Base-by-base conservation (phyloP, 2,329 filamentous ascomycete genomes). In the Aciculosporium take region DNA sequence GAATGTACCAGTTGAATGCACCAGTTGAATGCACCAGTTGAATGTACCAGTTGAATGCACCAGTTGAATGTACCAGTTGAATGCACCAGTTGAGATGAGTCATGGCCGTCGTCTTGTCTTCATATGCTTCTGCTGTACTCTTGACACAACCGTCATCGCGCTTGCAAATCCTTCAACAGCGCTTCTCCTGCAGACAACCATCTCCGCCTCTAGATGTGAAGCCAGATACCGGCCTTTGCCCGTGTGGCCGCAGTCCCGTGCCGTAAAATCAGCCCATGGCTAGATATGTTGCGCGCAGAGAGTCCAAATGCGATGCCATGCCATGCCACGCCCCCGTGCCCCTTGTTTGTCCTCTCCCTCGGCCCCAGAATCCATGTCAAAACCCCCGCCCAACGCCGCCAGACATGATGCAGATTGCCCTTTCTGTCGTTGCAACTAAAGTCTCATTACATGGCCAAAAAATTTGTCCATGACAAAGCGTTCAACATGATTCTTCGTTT, bases 381-480 rank as follows among this genome's bases (percentile, higher is more conserved):
- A 46, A 45, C 48, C 53, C 48, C 53, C 54, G 44, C 52, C 49
- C 51, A 62, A 62, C 60, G 61, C 59, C 60, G 56, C 58, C 53
- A 58, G 55, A 57, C 54, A 54, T 62, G 54, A 55, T 63, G 58
- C 56, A 65, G 45, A 53, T 42, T 33, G 25, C 23, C 23, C 15
- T 21, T 31, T 36, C 32, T 41, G 24, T 37, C 5, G 12, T 18
- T 25, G 29, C 29, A 38, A 25, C 17, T 28, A 38, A 43, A 29
- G 34, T 25, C 30, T 31, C 23, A 5, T 25, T 37, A 33, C 7
- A 29, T 40, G 17, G 23, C 13, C 15, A 21, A 30, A 42, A 42
- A 7, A 13, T 18, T 50, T 37, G 12, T 21, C 24, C 31, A n/a
- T 21, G 17, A 20, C 12, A 5, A 18, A 28, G 29, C 5, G 9